Conservation (phyloP, 139 green algal species). For the Diplosphaera chodatii region DNA sequence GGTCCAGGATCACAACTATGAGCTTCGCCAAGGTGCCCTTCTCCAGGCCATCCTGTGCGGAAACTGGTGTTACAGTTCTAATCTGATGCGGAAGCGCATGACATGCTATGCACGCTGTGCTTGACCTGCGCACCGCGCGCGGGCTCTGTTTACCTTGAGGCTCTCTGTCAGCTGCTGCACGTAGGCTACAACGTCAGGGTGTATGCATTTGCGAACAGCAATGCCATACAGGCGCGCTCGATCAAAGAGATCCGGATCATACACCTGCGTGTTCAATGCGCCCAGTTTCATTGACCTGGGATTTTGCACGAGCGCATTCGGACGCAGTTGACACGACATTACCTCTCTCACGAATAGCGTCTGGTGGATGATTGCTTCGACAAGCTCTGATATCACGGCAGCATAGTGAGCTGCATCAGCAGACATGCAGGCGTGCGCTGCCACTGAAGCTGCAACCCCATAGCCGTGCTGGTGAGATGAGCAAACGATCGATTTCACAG, state of each 20-base stretch:
- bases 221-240: conserved; percentile 31
- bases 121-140: background rate
- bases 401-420: background rate
- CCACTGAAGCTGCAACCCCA: too few relatives aligned
- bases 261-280: background rate
- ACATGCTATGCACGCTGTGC: background rate
- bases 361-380: conserved; percentile 38
- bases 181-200: conserved; percentile 40
- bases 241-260: conserved; percentile 32
- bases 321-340: background rate
- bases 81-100: background rate
- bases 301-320: background rate
- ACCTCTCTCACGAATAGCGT: conserved; percentile 34
- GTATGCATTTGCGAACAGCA: conserved; percentile 22
- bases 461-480: too few relatives aligned
- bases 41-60: conserved; percentile 21
- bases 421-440: background rate
- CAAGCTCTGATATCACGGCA: conserved; percentile 26
- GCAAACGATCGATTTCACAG: too few relatives aligned
- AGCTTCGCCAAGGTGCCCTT: conserved; percentile 24
- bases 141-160: too few relatives aligned
- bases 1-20: conserved; percentile 20
- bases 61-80: too few relatives aligned
- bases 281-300: too few relatives aligned
- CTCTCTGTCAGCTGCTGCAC: conserved; percentile 16